Conservation (phyloP, 352 stramenopile species). For the Phytophthora macrochlamydospora region DNA sequence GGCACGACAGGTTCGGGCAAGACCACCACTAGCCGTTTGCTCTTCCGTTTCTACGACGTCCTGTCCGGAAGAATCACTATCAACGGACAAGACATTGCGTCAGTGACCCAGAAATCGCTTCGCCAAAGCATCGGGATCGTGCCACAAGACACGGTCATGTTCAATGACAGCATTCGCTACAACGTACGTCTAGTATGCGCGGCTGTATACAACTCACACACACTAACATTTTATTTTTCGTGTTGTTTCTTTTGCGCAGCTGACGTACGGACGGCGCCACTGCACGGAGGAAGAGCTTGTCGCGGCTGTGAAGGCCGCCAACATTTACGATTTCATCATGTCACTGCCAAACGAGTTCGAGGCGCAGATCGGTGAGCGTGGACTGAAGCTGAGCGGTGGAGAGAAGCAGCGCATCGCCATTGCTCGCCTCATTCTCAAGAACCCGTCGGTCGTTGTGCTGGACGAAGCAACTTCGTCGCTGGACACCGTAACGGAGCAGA, state of each 20-base stretch:
- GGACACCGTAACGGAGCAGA: slow-evolving; percentile 75
- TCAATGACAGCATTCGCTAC: slow-evolving; percentile 96
- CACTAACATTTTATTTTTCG: slow-evolving; percentile 8
- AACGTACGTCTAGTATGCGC: slow-evolving; percentile 81
- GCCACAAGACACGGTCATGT: slow-evolving; percentile 96
- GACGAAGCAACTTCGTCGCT: slow-evolving; percentile 84
- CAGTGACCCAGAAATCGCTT: slow-evolving; percentile 89
- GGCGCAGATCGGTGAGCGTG: slow-evolving; percentile 83
- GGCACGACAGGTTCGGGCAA: slow-evolving; percentile 93
- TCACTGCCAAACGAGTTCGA: slow-evolving; percentile 92
- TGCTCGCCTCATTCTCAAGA: slow-evolving; percentile 79
- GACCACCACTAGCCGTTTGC: slow-evolving; percentile 93
- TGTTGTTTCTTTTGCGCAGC: slow-evolving; percentile 40
- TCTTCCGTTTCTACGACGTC: slow-evolving; percentile 98
- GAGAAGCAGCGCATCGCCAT: slow-evolving; percentile 89
- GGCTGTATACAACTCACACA: background rate
- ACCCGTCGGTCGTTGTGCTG: slow-evolving; percentile 74
- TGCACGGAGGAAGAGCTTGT: slow-evolving; percentile 92
- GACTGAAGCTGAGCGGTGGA: slow-evolving; percentile 78
- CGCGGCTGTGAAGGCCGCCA: slow-evolving; percentile 88
- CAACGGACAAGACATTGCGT: slow-evolving; percentile 91
- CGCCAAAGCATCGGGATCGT: slow-evolving; percentile 94
- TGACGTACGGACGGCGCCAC: slow-evolving; percentile 90
- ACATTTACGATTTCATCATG: slow-evolving; percentile 95
- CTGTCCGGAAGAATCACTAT: slow-evolving; percentile 78